Evolutionary conservation across 768 basidiomycete genomes (phyloP), one percentile per base, ranked within the genome.

Genomic region (Cystobasidium onofrii): DNA sequence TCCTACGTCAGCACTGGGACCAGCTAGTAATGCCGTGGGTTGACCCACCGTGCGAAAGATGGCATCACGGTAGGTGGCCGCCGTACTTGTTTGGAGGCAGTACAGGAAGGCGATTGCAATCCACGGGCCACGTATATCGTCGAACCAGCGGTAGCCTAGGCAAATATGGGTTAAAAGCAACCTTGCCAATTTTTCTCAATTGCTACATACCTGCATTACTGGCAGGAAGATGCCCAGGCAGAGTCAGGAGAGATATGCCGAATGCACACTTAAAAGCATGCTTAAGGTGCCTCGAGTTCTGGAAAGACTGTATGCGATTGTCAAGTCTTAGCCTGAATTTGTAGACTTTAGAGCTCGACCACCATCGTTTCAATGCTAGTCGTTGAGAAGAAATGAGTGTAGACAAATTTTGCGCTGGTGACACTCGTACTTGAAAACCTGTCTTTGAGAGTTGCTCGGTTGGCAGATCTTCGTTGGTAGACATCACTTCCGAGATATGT

Each of bases 51-150:
- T 71, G 18, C 69, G 52, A 27, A 29, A 71, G 34, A 71, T 36
- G 1, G 69, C 55, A 12, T 41, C 69, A 3, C 69, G 69, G 33
- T 71, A 71, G n/a, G 69, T 71, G 7, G 55, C 54, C 12, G 69
- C 69, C 3, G 69, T 71, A 17, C 50, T 71, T 52, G 69, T 71
- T 44, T 71, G 69, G 1, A 71, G 55, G n/a, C 54, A 55, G 41
- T 57, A 71, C 4, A 71, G 69, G 25, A 71, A 71, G 29, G 69
- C 29, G 17, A 60, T 71, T 10, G 55, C 52, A n/a, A 71, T 71
- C 69, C 69, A 71, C 12, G 50, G 50, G 15, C 69, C 69, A 7
- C 69, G 23, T 6, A 31, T 27, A 3, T 23, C 29, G 25, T 4
- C 27, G 29, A 57, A 71, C 69, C 69, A 71, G 13, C 54, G 69